These are phyloP conservation scores for Pedinophyceae sp. DNA, from an alignment of 139 green algal genomes.

Conservation along the genomic window DNA sequence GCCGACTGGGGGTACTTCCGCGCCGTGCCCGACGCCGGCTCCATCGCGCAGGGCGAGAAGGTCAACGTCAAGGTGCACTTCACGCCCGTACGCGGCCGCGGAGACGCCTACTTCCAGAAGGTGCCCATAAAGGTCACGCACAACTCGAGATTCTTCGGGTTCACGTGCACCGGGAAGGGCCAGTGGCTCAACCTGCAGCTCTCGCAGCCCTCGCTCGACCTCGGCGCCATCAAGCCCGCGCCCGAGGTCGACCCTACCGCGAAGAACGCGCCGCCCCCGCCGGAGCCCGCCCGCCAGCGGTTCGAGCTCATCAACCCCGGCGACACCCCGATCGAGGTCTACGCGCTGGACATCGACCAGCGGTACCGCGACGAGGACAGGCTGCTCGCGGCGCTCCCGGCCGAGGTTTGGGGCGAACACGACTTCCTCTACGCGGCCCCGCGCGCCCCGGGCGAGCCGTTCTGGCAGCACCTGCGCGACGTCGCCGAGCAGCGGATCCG, in stretches of 20 bases:
- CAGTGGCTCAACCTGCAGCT: conserved; percentile 27
- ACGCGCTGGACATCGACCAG: conserved; percentile 50
- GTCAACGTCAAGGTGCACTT: conserved; percentile 26
- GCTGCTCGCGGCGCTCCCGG: conserved; percentile 18
- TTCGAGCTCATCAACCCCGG: conserved; percentile 39
- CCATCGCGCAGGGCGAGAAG: conserved; percentile 28
- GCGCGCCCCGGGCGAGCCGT: conserved; percentile 19
- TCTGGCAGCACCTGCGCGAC: conserved; percentile 38
- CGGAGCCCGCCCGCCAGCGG: conserved; percentile 21
- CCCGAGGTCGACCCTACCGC: conserved; percentile 13
- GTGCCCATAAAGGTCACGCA: conserved; percentile 45
- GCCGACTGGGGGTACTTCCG: conserved; percentile 53
- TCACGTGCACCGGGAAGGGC: conserved; percentile 24
- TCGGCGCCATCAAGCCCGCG: conserved; percentile 42
- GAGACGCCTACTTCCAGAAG: conserved; percentile 12
- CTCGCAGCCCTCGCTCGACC: conserved; percentile 26
- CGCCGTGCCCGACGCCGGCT: conserved; percentile 24
- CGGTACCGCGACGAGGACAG: conserved; percentile 47
- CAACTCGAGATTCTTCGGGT: conserved; percentile 21
- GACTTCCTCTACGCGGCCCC: conserved; percentile 25
- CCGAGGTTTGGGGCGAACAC: conserved; percentile 22
- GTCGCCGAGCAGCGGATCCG: conserved; percentile 8
- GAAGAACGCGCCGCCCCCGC: conserved; percentile 1
- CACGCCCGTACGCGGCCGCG: conserved; percentile 4
- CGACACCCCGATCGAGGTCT: conserved; percentile 35